Base-by-base conservation (phyloP, 768 basidiomycete genomes). In the Leccinum arenicola region DNA sequence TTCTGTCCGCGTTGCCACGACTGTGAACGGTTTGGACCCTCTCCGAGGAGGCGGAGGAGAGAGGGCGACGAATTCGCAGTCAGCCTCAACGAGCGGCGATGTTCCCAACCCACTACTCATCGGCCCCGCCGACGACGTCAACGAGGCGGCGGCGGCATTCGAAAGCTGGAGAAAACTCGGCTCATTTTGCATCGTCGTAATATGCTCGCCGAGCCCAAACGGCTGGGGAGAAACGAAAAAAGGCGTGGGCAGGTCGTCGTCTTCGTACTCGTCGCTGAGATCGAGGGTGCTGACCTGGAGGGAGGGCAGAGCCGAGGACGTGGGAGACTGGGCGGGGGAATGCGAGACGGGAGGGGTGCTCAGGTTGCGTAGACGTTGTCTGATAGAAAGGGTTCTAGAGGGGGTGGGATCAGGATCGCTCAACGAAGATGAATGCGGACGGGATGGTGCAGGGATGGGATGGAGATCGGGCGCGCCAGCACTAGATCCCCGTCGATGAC, bases 21-120 rank as follows among this genome's bases (percentile, higher is more conserved):
- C 54, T 8, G 75, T 66, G 55, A 82, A 72, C 57, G 82, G 78
- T 59, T 78, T 81, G 23, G 84, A 87, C 40, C 80, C 78, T 31
- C 82, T 79, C 40, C 87, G 82, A 25, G 86, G 87, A 1, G 86
- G 85, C n/a, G 86, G 86, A 6, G 86, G 87, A 6, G 85, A 82
- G 31, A 89, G 73, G 10, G 86, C 76, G 33, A 76, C 77, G 59
- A 81, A 74, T 60, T 77, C 80, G 55, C 61, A 75, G 53, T 63
- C 70, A 6, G 51, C 52, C 66, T 71, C 54, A 11, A 33, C 31
- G 66, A 70, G 50, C 62, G 66, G 45, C 61, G 71, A 36, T 65
- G 64, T 21, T 64, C 40, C 14, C 52, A 56, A 50, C 5, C 15
- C 49, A 7, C n/a, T 5, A 19, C 8, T 23, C 33, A 21, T 50